Evolutionary conservation across 1,284 basidiomycete species (phyloP).

Genomic region (Sparassis latifolia): DNA sequence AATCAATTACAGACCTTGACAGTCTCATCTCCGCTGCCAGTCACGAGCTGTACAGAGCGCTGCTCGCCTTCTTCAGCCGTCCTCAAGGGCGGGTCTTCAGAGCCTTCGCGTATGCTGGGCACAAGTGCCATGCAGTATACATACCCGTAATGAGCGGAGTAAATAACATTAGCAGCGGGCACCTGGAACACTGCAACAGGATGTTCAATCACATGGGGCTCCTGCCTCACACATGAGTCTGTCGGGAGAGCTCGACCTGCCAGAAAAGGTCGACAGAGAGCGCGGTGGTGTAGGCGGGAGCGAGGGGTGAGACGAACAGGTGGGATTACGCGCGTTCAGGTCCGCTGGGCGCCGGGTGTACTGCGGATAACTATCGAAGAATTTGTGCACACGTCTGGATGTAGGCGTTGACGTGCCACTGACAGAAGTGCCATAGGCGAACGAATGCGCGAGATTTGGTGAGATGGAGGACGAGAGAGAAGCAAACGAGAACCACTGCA

Average conservation of each 20-base stretch:
- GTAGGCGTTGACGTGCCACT: constrained; percentile 32
- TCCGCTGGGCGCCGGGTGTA: constrained; percentile 60
- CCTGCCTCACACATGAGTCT: constrained; percentile 15
- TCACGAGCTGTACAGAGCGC: constrained; percentile 55
- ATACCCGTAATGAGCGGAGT: constrained; percentile 92
- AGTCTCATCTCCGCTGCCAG: constrained; percentile 84
- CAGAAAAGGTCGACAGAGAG: constrained; percentile 8
- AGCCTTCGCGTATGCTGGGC: constrained; percentile 33
- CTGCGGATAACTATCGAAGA: constrained; percentile 77
- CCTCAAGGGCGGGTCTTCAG: constrained; percentile 22
- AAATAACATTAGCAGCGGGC: constrained; percentile 63
- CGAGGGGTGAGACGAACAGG: constrained; percentile 16
- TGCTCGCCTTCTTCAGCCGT: constrained; percentile 21
- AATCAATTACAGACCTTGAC: constrained; percentile 55
- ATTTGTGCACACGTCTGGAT: constrained; percentile 56
- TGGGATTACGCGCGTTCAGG: constrained; percentile 48
- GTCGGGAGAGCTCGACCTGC: constrained; percentile 8
- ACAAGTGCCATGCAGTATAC: constrained; percentile 81
- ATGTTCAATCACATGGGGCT: constrained; percentile 22
- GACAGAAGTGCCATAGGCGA: constrained; percentile 12
- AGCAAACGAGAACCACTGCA: constrained; percentile 71
- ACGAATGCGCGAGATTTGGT: constrained; percentile 4
- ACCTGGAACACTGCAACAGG: constrained; percentile 42
- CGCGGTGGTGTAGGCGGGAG: constrained; percentile 13
- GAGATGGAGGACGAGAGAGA: constrained; percentile 3